Evolutionary conservation across 2,329 filamentous ascomycete species (phyloP).

Genomic region (Sodiomyces alkalinus): DNA sequence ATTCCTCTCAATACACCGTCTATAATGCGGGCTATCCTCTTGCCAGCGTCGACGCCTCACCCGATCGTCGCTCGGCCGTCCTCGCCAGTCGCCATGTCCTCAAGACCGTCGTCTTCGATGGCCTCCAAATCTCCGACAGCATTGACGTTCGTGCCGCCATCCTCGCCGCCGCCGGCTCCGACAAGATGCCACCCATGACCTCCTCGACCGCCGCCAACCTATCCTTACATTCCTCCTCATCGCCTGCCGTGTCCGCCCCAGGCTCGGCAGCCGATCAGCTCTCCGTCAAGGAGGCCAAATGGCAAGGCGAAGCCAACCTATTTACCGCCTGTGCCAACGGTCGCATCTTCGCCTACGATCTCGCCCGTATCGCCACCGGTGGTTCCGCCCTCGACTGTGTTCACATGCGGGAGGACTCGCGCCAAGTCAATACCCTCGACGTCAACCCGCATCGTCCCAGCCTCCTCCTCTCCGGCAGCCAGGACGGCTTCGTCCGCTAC

Average conservation of each 20-base stretch:
- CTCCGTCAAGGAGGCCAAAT: slow-evolving; percentile 48
- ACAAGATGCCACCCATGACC: too few species aligned
- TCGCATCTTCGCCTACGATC: slow-evolving; percentile 49
- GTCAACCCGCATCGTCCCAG: slow-evolving; percentile 44
- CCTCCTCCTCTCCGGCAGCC: slow-evolving; percentile 45
- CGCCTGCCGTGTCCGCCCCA: slow-evolving; percentile 13
- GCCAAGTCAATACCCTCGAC: slow-evolving; percentile 48
- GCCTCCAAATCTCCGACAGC: slow-evolving; percentile 36
- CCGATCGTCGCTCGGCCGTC: slow-evolving; percentile 39
- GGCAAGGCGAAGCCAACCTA: slow-evolving; percentile 37
- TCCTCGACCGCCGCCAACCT: too few species aligned
- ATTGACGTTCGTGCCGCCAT: slow-evolving; percentile 44
- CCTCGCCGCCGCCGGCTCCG: slow-evolving; percentile 26
- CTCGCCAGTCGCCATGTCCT: slow-evolving; percentile 45
- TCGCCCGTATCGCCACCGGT: slow-evolving; percentile 31
- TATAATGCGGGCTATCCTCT: slow-evolving; percentile 38
- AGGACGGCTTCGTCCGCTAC: slow-evolving; percentile 46
- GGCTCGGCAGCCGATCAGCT: slow-evolving; percentile 41
- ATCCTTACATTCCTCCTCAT: too few species aligned
- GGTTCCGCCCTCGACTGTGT: slow-evolving; percentile 35
- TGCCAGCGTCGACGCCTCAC: slow-evolving; percentile 40
- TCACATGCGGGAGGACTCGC: slow-evolving; percentile 43
- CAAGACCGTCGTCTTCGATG: slow-evolving; percentile 42
- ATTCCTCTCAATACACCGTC: slow-evolving; percentile 38
- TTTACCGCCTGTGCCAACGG: slow-evolving; percentile 50